Base-by-base conservation (phyloP, 2,329 filamentous ascomycete genomes). In the Zalaria sp. region DNA sequence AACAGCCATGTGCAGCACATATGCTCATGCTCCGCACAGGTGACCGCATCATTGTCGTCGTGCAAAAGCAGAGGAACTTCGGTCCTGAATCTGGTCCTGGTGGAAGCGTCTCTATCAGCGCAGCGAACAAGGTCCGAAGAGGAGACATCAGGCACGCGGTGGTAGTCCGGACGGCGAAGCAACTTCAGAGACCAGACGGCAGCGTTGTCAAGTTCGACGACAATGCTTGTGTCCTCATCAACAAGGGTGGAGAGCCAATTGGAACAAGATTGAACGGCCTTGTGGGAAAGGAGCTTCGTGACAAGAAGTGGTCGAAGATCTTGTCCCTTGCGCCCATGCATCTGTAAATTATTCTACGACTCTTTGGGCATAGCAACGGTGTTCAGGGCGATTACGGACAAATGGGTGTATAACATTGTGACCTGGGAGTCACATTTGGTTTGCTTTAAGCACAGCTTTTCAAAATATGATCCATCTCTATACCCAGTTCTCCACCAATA, bases 271-370 rank as follows among this genome's bases (percentile, higher is more conserved):
- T 95, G 69, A 93, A 86, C 64, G 86, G 78, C 50, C 77, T 96
- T 36, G 91, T 98, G 36, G 91, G 87, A 45, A 74, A 79, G 27
- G 91, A 98, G 69, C 65, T 98, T 62, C 79, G 84, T 60, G 77
- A 84, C 59, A 91, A 84, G 72, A 82, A 93, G 67, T 98, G 91
- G 91, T 93, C 87, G 55, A 98, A 96, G 76, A 96, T 98, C 55
- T 65, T 98, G 59, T 93, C 85, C 53, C 76, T 98, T 73, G 91
- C 91, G 42, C 89, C 91, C 37, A 79, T 83, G 75, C 77, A 84
- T 64, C 65, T 83, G 60, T 83, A 73, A 63, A 29, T 41, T 11
- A 41, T 32, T 7, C n/a, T n/a, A 32, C n/a, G 29, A n/a, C n/a
- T 39, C 26, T 11, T 32, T n/a, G n/a, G 36, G 36, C 36, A 38